Evolutionary conservation across 2,329 filamentous ascomycete genomes (phyloP).

Genomic region (Aspergillus udagawae): DNA sequence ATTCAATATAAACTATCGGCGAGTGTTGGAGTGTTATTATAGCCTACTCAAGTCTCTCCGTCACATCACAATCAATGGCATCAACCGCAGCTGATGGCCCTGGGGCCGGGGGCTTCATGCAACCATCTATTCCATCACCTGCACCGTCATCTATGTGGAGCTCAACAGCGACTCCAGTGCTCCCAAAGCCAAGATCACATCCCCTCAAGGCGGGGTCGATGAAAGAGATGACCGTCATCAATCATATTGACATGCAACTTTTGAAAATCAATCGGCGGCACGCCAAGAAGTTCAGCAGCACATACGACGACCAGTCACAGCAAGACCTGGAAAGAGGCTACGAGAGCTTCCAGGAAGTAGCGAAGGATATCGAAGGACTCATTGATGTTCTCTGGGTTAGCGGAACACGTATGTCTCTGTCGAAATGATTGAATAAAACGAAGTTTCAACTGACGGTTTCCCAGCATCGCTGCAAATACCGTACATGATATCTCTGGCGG

Average conservation of each 20-base stretch:
- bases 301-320: constrained; percentile 23
- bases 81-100: constrained; percentile 5
- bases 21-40: background rate
- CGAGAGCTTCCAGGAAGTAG: constrained; percentile 64
- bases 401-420: constrained; percentile 66
- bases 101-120: constrained; percentile 41
- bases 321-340: constrained; percentile 48
- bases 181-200: constrained; percentile 51
- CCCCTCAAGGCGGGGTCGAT: constrained; percentile 53
- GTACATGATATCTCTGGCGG: constrained; percentile 74
- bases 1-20: background rate
- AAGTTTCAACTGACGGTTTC: background rate
- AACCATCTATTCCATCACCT: constrained; percentile 40
- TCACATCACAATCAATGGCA: constrained; percentile 4
- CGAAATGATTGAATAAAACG: too few species aligned
- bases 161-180: constrained; percentile 36
- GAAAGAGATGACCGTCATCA: constrained; percentile 57
- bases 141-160: constrained; percentile 43
- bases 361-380: constrained; percentile 67
- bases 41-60: background rate
- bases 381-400: constrained; percentile 82
- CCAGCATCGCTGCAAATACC: constrained; percentile 75
- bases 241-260: constrained; percentile 53
- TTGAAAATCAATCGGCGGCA: constrained; percentile 50
- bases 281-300: constrained; percentile 47